A percentile compares a stretch with the other conserved stretches of the same genome.
phyloP scores from a whole-genome alignment of 2,329 filamentous ascomycete species.

The Pyrenophora tritici-repentis region DNA sequence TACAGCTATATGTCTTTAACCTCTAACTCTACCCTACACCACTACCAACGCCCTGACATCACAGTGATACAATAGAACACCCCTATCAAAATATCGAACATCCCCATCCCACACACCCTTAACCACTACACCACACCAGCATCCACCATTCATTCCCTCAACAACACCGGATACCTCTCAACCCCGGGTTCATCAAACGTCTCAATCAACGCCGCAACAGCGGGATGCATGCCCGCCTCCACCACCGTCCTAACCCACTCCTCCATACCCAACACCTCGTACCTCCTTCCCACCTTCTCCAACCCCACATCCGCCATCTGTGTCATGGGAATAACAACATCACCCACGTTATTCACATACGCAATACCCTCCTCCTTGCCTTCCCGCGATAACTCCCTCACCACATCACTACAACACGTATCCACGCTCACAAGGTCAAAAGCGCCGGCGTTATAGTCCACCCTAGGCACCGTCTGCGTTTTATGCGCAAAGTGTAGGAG shows the following conservation, averaged over 20 bases:
- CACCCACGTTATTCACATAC: background rate
- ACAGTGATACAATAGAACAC: too few species aligned
- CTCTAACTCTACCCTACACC: too few species aligned
- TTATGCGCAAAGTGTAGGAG: constrained; percentile 2
- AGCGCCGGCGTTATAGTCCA: background rate
- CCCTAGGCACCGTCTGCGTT: background rate
- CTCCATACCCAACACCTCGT: background rate
- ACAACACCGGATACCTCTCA: background rate
- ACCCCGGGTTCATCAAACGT: background rate
- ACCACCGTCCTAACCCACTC: background rate
- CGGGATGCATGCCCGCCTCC: background rate
- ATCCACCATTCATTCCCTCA: too few species aligned
- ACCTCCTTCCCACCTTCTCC: background rate
- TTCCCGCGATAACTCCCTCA: background rate
- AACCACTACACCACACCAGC: too few species aligned
- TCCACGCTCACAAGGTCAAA: constrained; percentile 2
- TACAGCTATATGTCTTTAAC: too few species aligned
- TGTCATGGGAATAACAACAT: background rate
- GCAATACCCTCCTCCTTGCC: background rate
- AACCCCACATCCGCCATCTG: background rate
- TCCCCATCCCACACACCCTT: too few species aligned
- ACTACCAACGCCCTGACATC: too few species aligned
- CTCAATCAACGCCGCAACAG: background rate
- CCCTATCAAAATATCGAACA: too few species aligned
- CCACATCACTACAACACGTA: background rate